Evolutionary conservation across 495 filamentous ascomycete species (phyloP).

Genomic region (Pyrenula aspistea): DNA sequence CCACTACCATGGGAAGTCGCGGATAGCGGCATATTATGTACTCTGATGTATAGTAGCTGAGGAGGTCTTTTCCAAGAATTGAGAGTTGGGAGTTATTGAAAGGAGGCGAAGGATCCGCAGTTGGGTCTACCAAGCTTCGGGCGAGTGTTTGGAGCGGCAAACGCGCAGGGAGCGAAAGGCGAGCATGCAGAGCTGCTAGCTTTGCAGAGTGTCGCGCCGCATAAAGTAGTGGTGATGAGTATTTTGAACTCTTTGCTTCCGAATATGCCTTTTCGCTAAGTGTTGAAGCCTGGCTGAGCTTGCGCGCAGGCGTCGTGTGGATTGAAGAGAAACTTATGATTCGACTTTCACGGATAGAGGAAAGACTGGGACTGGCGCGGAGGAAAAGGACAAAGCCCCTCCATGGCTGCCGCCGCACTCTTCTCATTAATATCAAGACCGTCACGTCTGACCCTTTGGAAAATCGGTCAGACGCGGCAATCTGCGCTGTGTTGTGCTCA

Average conservation of each 20-base stretch:
- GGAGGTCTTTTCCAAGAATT: constrained; percentile 66
- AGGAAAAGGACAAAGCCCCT: constrained; percentile 55
- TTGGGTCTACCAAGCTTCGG: constrained; percentile 70
- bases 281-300: background rate
- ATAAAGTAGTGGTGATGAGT: constrained; percentile 55
- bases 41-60: constrained; percentile 80
- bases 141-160: constrained; percentile 80
- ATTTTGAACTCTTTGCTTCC: constrained; percentile 14
- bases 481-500: background rate
- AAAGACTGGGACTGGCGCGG: constrained; percentile 25
- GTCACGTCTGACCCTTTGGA: background rate
- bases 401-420: constrained; percentile 58
- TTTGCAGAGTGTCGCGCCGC: constrained; percentile 69
- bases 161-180: constrained; percentile 68
- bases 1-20: constrained; percentile 69
- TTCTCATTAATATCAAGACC: constrained; percentile 43
- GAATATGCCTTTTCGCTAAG: background rate
- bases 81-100: constrained; percentile 80
- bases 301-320: constrained; percentile 2
- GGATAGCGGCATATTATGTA: constrained; percentile 77
- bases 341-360: background rate
- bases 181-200: constrained; percentile 85
- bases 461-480: background rate
- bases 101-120: constrained; percentile 59
- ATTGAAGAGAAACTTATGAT: constrained; percentile 4